Evolutionary conservation across 805 yeast species (phyloP).

Genomic region (Kodamaea restingae): DNA sequence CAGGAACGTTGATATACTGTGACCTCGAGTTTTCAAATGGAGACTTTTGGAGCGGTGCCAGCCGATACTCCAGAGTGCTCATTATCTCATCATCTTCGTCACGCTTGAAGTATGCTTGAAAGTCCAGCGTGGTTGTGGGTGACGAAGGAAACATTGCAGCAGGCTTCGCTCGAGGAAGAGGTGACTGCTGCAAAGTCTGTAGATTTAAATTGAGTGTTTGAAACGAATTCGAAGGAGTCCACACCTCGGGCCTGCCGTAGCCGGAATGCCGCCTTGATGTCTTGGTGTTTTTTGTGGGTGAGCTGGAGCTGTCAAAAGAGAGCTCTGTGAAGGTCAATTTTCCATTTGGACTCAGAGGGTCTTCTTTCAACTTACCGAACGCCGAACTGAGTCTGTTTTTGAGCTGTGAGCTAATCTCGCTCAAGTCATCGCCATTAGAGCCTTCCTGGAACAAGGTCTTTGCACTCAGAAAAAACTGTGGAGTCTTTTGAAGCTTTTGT

Average conservation of each 20-base stretch:
- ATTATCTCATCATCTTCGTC: conserved; percentile 8
- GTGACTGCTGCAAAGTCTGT: conserved; percentile 37
- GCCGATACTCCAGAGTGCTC: conserved; percentile 7
- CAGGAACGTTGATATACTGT: conserved; percentile 17
- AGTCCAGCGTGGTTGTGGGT: conserved; percentile 5
- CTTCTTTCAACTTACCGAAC: conserved; percentile 34
- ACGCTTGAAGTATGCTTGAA: conserved; percentile 6
- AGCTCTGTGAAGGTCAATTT: conserved; percentile 31
- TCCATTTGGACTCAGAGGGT: conserved; percentile 12
- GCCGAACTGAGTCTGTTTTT: conserved; percentile 38
- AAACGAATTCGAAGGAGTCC: conserved; percentile 21
- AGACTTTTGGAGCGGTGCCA: conserved; percentile 12
- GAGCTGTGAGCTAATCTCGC: conserved; percentile 37
- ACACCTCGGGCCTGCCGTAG: conserved; percentile 3
- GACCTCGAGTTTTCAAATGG: conserved; percentile 8
- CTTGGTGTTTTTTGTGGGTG: conserved; percentile 19
- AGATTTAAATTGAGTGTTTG: conserved; percentile 33
- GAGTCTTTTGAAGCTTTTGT: conserved; percentile 33
- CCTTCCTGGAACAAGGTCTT: conserved; percentile 34
- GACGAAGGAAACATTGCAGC: conserved; percentile 7
- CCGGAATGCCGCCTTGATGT: conserved; percentile 2
- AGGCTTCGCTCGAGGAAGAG: conserved; percentile 14
- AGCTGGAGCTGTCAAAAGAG: conserved; percentile 15
- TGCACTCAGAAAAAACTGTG: conserved; percentile 39
- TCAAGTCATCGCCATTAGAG: conserved; percentile 27